phyloP scores from a whole-genome alignment of 2,329 filamentous ascomycete species.

The Colletotrichum tofieldiae region DNA sequence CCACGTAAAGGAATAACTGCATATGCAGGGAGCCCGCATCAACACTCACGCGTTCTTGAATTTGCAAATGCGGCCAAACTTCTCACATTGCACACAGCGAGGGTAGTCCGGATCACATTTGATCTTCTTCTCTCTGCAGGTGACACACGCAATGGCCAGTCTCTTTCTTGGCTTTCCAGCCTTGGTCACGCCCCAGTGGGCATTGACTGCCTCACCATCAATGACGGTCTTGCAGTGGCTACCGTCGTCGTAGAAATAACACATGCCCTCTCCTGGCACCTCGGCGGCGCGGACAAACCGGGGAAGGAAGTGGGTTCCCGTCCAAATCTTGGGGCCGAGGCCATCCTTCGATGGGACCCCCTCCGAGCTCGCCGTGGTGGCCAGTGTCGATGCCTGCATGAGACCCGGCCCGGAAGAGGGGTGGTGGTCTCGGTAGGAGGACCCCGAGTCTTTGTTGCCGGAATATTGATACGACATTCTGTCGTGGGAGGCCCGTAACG shows the following conservation, averaged over 20 bases:
- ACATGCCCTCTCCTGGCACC: constrained; percentile 83
- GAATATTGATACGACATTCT: constrained; percentile 56
- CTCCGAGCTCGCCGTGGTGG: constrained; percentile 56
- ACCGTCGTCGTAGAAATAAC: constrained; percentile 90
- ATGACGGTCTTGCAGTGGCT: constrained; percentile 87
- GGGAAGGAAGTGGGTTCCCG: constrained; percentile 77
- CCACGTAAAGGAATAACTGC: not conserved
- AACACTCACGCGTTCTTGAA: constrained; percentile 87
- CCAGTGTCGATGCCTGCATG: constrained; percentile 50
- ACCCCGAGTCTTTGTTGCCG: constrained; percentile 51
- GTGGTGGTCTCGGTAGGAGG: constrained; percentile 49
- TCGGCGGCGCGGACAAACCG: constrained; percentile 75
- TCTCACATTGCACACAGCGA: constrained; percentile 92
- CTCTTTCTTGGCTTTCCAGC: constrained; percentile 94
- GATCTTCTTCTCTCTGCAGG: constrained; percentile 97
- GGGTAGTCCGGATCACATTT: constrained; percentile 93
- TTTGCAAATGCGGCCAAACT: constrained; percentile 88
- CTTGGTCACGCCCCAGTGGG: constrained; percentile 94
- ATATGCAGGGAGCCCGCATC: not conserved
- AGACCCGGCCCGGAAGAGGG: constrained; percentile 44
- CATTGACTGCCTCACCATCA: constrained; percentile 89
- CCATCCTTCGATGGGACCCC: constrained; percentile 70
- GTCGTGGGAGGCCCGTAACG: constrained; percentile 53
- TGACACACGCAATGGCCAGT: constrained; percentile 91
- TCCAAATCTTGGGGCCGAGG: constrained; percentile 79